Evolutionary conservation across 805 yeast genomes (phyloP), one percentile per base, ranked within the genome.

Genomic region (Ogataea pini): DNA sequence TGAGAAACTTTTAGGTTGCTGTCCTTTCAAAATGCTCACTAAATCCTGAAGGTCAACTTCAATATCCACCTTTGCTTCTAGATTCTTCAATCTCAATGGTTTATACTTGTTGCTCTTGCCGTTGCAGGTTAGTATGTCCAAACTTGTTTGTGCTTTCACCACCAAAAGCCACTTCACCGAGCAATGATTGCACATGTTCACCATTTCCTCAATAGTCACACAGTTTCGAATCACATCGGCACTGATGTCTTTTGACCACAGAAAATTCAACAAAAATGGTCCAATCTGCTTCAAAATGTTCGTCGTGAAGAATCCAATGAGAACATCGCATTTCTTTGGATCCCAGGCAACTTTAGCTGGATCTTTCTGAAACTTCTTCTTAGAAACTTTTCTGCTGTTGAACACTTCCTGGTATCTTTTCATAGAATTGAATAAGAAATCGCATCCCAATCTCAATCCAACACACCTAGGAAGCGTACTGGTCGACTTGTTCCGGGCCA

Each of bases 391-490:
- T 6, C 61, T 49, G 14, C 33, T 49, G 38, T 48, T 54, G 50
- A 65, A 65, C 67, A 66, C 58, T 14, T 65, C 75, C 58, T 76
- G 75, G 54, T 72, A 75, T 19, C 70, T 66, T 51, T 73, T 74
- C 70, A 82, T 79, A 4, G 78, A 67, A 22, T 72, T 72, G 54
- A 80, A 77, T 0, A 85, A 68, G 36, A 78, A 77, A 57, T 85
- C 89, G 76, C 89, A 82, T 0, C 94, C 88, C 47, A 94, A 66
- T 52, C 89, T 85, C 61, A 94, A 85, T 0, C 99, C 98, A 36
- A 91, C 97, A 1, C 90, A 96, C 45, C 76, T 74, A 17, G 78
- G 73, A 42, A 77, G 57, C 3, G 60, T 50, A 5, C 54, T 48
- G 1, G 64, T 54, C 9, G 63, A 51, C 42, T 65, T 68, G 38